Evolutionary conservation across 805 yeast genomes (phyloP), one percentile per base, ranked within the genome.

Genomic region (Starmerella bombicola): DNA sequence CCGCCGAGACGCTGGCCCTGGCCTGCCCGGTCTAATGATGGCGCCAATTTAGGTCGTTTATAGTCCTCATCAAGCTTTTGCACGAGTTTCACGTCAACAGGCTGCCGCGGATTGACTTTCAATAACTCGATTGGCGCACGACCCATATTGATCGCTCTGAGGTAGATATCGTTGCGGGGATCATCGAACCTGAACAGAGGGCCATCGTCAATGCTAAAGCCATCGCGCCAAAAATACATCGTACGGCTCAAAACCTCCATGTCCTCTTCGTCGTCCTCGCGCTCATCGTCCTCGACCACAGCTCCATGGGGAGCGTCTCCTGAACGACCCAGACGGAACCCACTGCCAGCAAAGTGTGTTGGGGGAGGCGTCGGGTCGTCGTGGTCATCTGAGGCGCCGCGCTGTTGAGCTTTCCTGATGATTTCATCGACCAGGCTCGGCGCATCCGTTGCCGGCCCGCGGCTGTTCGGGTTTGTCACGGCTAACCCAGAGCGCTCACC

Each of bases 141-240:
- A 8, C 98, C 98, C 41, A 76, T 71, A 55, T 82, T 80, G 61
- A 91, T 70, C 50, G 86, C 91, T 48, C 76, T 70, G 53, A 91
- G 66, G 49, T 82, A 80, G 33, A 69, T 71, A 35, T 77, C 77
- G 58, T 88, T 91, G n/a, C 71, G 75, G 5, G 95, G 95, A 58
- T 91, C 97, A 55, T 88, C 95, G 58, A 85, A 91, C 43, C 91
- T 68, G 58, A 72, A 78, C 41, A 91, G 68, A 19, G 74, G 73
- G 2, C 97, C 97, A 36, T 86, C 95, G 24, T 91, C 97, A 20
- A 91, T 85, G 47, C 84, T 83, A 62, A 91, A 91, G 1, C 98
- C 98, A 55, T 91, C 88, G 51, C 76, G 79, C 98, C 98, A 91
- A 59, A 91, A 88, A 0, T 93, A 83, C 47, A 91, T 79, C 32